Evolutionary conservation across 106 monocot species (phyloP).

Genomic region (Phalaenopsis aphrodite): DNA sequence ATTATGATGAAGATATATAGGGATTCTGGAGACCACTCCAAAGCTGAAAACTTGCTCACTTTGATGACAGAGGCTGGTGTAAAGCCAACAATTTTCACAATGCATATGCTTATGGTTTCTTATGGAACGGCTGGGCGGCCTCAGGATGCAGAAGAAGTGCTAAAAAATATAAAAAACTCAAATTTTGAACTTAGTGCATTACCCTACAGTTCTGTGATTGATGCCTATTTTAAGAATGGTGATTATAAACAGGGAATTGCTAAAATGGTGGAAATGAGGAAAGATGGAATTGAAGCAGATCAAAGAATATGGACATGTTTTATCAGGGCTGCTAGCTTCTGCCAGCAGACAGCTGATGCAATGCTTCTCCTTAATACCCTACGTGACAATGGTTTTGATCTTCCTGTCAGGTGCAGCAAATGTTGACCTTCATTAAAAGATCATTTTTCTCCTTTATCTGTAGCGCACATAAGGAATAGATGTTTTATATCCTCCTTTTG

Average conservation of each 20-base stretch:
- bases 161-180: conserved; percentile 62
- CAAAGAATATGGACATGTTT: conserved; percentile 96
- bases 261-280: conserved; percentile 66
- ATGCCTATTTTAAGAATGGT: conserved; percentile 81
- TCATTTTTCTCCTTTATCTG: not conserved
- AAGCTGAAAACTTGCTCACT: conserved; percentile 67
- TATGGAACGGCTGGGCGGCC: conserved; percentile 75
- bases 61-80: conserved; percentile 77
- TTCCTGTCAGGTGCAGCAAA: conserved; percentile 62
- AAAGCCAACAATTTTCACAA: conserved; percentile 84
- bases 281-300: conserved; percentile 71
- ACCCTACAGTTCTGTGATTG: conserved; percentile 85
- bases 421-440: not conserved
- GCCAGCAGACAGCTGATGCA: conserved; percentile 53
- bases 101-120: conserved; percentile 95
- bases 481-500: not conserved
- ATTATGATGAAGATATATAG: conserved; percentile 93
- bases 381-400: conserved; percentile 64
- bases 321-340: conserved; percentile 89
- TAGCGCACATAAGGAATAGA: not conserved
- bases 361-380: conserved; percentile 56
- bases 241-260: conserved; percentile 61
- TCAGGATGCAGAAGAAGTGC: conserved; percentile 69
- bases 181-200: conserved; percentile 55
- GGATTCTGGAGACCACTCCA: conserved; percentile 65